Evolutionary conservation across 2,329 filamentous ascomycete species (phyloP).

Genomic region (Dothideomycetes sp.): DNA sequence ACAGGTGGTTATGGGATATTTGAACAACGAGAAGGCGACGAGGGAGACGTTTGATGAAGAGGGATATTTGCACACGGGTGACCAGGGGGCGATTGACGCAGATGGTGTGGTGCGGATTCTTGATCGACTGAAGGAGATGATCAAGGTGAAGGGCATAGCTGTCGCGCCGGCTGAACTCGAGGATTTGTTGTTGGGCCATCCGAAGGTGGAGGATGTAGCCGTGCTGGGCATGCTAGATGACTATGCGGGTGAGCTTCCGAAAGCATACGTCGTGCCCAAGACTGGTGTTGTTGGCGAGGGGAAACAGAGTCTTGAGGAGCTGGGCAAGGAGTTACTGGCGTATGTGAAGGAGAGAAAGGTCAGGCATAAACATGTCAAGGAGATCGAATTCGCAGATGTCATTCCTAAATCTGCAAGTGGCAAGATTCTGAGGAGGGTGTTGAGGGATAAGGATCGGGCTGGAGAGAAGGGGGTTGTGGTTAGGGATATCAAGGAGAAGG

Average conservation of each 20-base stretch:
- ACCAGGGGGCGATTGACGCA: constrained; percentile 43
- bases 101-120: constrained; percentile 47
- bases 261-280: constrained; percentile 46
- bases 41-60: constrained; percentile 34
- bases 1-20: constrained; percentile 27
- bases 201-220: constrained; percentile 45
- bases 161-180: constrained; percentile 55
- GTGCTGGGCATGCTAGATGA: constrained; percentile 44
- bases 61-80: constrained; percentile 47
- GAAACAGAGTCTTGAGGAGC: constrained; percentile 14
- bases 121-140: constrained; percentile 57
- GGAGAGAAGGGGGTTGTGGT: constrained; percentile 19
- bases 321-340: constrained; percentile 40
- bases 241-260: constrained; percentile 44
- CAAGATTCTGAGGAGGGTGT: constrained; percentile 58
- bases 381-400: constrained; percentile 52
- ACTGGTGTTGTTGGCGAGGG: constrained; percentile 12
- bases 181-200: constrained; percentile 48
- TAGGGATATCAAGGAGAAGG: constrained; percentile 18
- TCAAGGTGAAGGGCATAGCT: constrained; percentile 55
- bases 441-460: constrained; percentile 36
- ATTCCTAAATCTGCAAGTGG: constrained; percentile 66
- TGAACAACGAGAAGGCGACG: constrained; percentile 21
- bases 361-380: constrained; percentile 56
- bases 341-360: constrained; percentile 58